Evolutionary conservation across 306 rosid genomes (phyloP).

Genomic region (Cicer arietinum): DNA sequence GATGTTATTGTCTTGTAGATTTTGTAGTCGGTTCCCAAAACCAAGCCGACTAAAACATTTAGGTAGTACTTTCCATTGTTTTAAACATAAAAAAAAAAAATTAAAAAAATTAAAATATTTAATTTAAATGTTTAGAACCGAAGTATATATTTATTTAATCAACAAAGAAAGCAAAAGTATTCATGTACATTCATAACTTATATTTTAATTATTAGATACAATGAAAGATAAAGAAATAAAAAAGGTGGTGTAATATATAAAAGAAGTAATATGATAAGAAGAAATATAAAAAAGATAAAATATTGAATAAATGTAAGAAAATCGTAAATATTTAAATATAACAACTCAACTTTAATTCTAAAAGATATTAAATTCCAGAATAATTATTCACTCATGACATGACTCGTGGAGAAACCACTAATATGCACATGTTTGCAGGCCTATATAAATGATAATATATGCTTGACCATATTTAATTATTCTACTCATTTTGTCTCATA

Average conservation of each 20-base stretch:
- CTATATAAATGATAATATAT: conserved; percentile 8
- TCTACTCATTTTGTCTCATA: conserved; percentile 27
- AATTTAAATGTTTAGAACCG: too few species aligned
- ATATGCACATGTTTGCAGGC: conserved; percentile 28
- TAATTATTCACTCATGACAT: conserved; percentile 4
- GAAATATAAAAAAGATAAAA: too few species aligned
- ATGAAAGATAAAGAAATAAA: too few species aligned
- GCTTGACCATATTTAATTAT: conserved; percentile 33
- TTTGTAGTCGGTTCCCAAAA: background rate
- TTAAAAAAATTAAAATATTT: too few species aligned
- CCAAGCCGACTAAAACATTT: conserved; percentile 13
- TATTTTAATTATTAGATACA: too few species aligned
- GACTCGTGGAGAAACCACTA: conserved; percentile 36
- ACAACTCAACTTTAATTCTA: background rate
- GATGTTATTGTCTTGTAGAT: background rate
- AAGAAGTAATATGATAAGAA: too few species aligned
- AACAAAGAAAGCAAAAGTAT: background rate
- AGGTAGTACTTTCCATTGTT: background rate
- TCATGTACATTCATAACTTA: too few species aligned
- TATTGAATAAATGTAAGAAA: too few species aligned
- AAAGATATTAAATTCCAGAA: background rate
- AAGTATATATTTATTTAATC: too few species aligned
- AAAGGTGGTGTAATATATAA: too few species aligned
- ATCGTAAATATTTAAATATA: too few species aligned
- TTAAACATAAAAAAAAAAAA: too few species aligned